Conservation (phyloP, 768 basidiomycete species). For the Piloderma croceum region DNA sequence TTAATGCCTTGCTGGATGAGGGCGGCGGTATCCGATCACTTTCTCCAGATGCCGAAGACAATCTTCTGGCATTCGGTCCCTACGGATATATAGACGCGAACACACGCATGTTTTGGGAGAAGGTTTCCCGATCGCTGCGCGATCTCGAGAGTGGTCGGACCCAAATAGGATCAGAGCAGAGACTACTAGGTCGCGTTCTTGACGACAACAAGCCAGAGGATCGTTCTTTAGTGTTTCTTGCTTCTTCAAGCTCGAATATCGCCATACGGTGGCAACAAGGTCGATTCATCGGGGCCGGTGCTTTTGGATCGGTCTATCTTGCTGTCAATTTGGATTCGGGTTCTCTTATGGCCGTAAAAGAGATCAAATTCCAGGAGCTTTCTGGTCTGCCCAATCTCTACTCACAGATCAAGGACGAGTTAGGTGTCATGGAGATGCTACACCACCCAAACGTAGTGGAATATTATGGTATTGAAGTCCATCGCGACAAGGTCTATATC, state of each 20-base stretch:
- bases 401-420: slow-evolving; percentile 91
- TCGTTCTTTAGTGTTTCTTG: slow-evolving; percentile 87
- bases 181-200: slow-evolving; percentile 83
- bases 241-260: slow-evolving; percentile 92
- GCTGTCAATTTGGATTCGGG: slow-evolving; percentile 96
- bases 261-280: slow-evolving; percentile 98
- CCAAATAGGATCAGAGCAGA: slow-evolving; percentile 59
- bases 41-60: slow-evolving; percentile 33
- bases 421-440: slow-evolving; percentile 96
- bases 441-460: slow-evolving; percentile 97
- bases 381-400: slow-evolving; percentile 84
- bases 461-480: slow-evolving; percentile 98
- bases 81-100: slow-evolving; percentile 54
- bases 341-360: slow-evolving; percentile 97
- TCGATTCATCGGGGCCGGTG: slow-evolving; percentile 95
- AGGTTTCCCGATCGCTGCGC: slow-evolving; percentile 50
- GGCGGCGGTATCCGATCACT: slow-evolving; percentile 43
- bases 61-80: slow-evolving; percentile 19
- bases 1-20: slow-evolving; percentile 38
- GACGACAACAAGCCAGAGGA: slow-evolving; percentile 94
- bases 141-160: slow-evolving; percentile 63
- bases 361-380: slow-evolving; percentile 94
- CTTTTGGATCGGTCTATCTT: slow-evolving; percentile 98
- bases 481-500: slow-evolving; percentile 97
- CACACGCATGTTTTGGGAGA: slow-evolving; percentile 74